phyloP scores from a whole-genome alignment of 805 yeast species.

The Hanseniaspora hatyaiensis region DNA sequence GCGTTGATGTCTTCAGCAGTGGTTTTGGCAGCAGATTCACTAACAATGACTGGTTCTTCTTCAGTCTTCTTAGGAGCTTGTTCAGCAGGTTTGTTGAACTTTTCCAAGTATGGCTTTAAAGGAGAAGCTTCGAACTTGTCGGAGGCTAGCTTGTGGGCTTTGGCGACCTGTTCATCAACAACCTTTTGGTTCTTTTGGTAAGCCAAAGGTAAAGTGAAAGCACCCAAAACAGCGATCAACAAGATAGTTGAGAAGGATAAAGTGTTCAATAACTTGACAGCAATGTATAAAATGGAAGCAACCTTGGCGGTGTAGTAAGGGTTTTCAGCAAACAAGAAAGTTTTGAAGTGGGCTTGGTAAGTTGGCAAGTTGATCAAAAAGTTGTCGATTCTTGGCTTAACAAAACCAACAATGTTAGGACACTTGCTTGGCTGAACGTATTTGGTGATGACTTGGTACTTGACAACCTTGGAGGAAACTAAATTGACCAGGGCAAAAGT shows the following conservation, averaged over 20 bases:
- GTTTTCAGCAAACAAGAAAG: constrained; percentile 54
- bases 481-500: constrained; percentile 58
- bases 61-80: constrained; percentile 23
- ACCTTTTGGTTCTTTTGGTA: constrained; percentile 45
- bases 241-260: constrained; percentile 51
- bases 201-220: constrained; percentile 65
- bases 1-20: constrained; percentile 32
- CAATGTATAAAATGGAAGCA: constrained; percentile 51
- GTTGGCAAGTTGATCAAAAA: constrained; percentile 33
- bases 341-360: constrained; percentile 44
- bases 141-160: constrained; percentile 37
- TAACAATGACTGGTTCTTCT: constrained; percentile 47
- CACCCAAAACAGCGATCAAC: constrained; percentile 45
- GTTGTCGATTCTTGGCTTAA: constrained; percentile 27
- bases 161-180: constrained; percentile 44
- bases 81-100: constrained; percentile 44
- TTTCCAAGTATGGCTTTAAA: constrained; percentile 42
- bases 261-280: constrained; percentile 63
- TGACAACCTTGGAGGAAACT: constrained; percentile 4
- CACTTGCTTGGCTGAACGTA: constrained; percentile 44
- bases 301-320: constrained; percentile 63
- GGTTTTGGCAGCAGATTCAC: constrained; percentile 42
- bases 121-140: constrained; percentile 38
- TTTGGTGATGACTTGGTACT: constrained; percentile 39
- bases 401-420: constrained; percentile 27